Base-by-base conservation (phyloP, 2,329 filamentous ascomycete genomes). In the Periconia sp. region DNA sequence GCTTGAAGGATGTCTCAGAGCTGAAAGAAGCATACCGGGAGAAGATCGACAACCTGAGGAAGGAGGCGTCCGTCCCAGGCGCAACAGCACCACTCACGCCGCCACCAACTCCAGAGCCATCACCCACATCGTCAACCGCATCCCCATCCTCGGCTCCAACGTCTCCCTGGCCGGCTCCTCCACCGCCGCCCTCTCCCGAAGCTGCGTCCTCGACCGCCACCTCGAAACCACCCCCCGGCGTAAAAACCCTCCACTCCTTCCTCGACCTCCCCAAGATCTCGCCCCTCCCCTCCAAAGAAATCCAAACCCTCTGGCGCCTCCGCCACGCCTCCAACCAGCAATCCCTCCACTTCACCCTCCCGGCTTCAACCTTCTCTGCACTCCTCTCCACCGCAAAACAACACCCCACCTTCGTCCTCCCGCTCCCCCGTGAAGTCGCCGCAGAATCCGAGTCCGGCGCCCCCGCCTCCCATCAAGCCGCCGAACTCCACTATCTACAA, bases 401-500 rank as follows among this genome's bases (percentile, higher is more conserved):
- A 37, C 83, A 92, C 67, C 94, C 94, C 11, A 86, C 91, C 58
- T 99, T 99, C 73, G 86, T 99, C 41, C 82, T 99, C 1, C 94
- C 94, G 0, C 80, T 97, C 5, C 88, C 88, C 54, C 88, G 81
- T 70, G 77, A 66, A 36, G 70, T 67, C 33, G 47, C 66, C 51
- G 30, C 57, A 43, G 44, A 70, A 59, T 15, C 63, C 9, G 60
- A 34, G n/a, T 18, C 24, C n/a, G 47, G 43, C 16, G 35, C 36
- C 17, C 40, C 43, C 16, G 24, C 33, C 17, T 56, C 57, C 10
- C 72, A 72, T 3, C 75, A 81, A 49, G 89, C 89, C 37, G 89
- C 91, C 33, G 94, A 97, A 71, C 91, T 99, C 32, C 94, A 99
- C 73, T 96, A 95, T 70, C 73, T 99, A 50, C 92, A 99, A 72